Percentiles rank a stretch among this genome's conserved stretches.
Evolutionary conservation across 495 filamentous ascomycete genomes (phyloP).

Genomic region (Aspergillus sclerotiicarbonarius): DNA sequence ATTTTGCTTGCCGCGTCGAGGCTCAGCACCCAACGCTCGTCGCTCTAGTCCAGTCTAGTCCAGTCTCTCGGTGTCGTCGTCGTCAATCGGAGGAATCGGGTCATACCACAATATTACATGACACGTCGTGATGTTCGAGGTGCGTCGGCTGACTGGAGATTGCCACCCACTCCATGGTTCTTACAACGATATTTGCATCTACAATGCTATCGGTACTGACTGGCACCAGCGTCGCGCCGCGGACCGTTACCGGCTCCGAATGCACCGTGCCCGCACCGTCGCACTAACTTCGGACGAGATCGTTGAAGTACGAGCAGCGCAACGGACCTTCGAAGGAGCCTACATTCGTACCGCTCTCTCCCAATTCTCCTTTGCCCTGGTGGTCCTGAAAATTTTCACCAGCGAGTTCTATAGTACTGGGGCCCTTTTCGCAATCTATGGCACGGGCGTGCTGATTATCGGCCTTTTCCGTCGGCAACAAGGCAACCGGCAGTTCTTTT

Average conservation of each 20-base stretch:
- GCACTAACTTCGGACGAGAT: constrained; percentile 80
- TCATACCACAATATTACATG: not conserved
- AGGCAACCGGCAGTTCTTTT: constrained; percentile 92
- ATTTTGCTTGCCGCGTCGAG: not conserved
- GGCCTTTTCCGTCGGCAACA: constrained; percentile 79
- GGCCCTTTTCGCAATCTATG: constrained; percentile 88
- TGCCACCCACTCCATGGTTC: constrained; percentile 1
- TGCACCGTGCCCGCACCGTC: constrained; percentile 82
- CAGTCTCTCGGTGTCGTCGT: not conserved
- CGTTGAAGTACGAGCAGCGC: constrained; percentile 89
- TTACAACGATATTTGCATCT: constrained; percentile 4
- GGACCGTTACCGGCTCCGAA: constrained; percentile 58
- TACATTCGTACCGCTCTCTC: constrained; percentile 92
- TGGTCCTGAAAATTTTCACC: constrained; percentile 96
- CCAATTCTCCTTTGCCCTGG: constrained; percentile 91
- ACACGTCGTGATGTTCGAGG: constrained; percentile 34
- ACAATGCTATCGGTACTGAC: constrained; percentile 6
- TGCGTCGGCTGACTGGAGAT: constrained; percentile 15
- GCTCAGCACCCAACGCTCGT: not conserved
- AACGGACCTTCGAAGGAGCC: constrained; percentile 95
- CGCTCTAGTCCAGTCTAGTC: not conserved
- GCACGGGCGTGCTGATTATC: constrained; percentile 76
- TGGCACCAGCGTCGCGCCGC: constrained; percentile 41
- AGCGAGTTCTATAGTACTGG: constrained; percentile 92
- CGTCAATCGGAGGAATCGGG: not conserved